Percentiles rank a stretch among this genome's conserved stretches.
These are phyloP conservation scores for Cryptosporidium sp. DNA, from an alignment of 169 alveolate genomes.

Conservation along the genomic window DNA sequence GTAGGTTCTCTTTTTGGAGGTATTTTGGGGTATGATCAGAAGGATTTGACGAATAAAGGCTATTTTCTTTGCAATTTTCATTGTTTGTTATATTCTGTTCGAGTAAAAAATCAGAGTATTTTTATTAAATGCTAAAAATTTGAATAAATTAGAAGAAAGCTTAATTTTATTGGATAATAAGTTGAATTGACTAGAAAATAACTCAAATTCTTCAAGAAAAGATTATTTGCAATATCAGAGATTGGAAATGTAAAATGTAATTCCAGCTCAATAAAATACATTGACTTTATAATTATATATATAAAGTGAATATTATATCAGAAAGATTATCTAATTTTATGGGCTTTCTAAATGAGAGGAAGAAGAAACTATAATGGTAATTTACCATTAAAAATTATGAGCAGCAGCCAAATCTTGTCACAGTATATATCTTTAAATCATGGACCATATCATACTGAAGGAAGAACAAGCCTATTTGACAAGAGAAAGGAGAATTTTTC, in stretches of 20 bases:
- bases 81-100: not conserved
- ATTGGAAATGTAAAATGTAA: not conserved
- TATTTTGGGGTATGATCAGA: not conserved
- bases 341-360: not conserved
- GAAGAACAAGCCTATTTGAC: not conserved
- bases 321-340: not conserved
- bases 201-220: not conserved
- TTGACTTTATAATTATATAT: not conserved
- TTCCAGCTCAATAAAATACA: not conserved
- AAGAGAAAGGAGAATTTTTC: not conserved
- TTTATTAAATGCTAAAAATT: not conserved
- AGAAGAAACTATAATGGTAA: constrained; percentile 33
- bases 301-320: not conserved
- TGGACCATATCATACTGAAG: constrained; percentile 11
- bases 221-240: not conserved
- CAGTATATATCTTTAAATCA: constrained; percentile 42
- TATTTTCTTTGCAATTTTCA: not conserved
- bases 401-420: constrained; percentile 4
- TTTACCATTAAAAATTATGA: constrained; percentile 67
- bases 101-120: not conserved
- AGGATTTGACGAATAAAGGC: not conserved
- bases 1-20: not conserved
- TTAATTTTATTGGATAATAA: not conserved
- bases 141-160: not conserved
- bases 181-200: not conserved